A percentile compares a stretch with the other conserved stretches of the same genome.
Conservation (phyloP, 148 eudicot genomes). For the Arbutus unedo region DNA sequence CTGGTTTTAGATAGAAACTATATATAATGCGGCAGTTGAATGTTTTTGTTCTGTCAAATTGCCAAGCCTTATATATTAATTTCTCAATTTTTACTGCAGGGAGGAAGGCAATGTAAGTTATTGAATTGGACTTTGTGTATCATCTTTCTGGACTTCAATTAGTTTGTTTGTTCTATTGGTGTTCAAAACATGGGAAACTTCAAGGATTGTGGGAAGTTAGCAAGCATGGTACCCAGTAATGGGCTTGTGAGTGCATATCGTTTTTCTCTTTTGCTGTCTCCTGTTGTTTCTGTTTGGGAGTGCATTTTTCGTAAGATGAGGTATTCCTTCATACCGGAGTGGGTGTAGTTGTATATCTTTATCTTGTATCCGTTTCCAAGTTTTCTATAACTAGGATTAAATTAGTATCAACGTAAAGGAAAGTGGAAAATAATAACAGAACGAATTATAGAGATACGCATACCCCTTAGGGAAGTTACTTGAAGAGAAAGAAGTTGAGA, state of each 20-base stretch:
- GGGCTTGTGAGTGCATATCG: constrained; percentile 49
- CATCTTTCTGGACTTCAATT: constrained; percentile 17
- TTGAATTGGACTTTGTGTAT: constrained; percentile 21
- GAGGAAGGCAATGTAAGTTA: constrained; percentile 55
- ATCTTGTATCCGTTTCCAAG: neutral
- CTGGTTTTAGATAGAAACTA: neutral
- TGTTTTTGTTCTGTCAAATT: neutral
- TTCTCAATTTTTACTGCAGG: constrained; percentile 40
- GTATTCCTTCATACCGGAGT: constrained; percentile 87
- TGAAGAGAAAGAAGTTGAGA: constrained; percentile 20
- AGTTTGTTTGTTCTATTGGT: constrained; percentile 26
- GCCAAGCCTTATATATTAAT: neutral
- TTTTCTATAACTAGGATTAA: constrained; percentile 7
- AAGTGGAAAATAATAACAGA: constrained; percentile 18
- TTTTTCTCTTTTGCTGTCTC: constrained; percentile 69
- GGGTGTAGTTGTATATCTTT: constrained; percentile 62
- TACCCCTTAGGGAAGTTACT: constrained; percentile 38
- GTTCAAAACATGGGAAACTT: constrained; percentile 53
- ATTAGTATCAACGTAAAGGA: constrained; percentile 20
- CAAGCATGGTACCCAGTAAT: constrained; percentile 43
- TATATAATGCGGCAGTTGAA: neutral
- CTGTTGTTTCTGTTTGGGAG: constrained; percentile 91
- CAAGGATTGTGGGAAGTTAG: constrained; percentile 44
- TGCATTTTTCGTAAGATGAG: constrained; percentile 86
- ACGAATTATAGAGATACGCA: constrained; percentile 31